A percentile compares a stretch with the other conserved stretches of the same genome.
Conservation (phyloP, 2,329 filamentous ascomycete genomes). For the Bimuria novae-zelandiae region DNA sequence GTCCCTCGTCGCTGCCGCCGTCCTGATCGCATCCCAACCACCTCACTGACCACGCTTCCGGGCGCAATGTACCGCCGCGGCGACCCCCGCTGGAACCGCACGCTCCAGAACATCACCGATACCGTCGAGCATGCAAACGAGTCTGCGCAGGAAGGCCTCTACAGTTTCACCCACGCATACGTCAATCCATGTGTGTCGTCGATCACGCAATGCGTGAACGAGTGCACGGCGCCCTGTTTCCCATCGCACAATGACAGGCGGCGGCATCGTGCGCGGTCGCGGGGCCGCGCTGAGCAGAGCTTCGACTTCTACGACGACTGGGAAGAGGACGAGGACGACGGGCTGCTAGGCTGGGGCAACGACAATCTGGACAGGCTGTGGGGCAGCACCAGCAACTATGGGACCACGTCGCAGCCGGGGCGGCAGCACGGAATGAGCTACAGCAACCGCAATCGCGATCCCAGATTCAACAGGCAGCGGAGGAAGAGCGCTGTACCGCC, state of each 20-base stretch:
- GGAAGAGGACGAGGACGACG: slow-evolving; percentile 70
- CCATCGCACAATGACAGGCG: slow-evolving; percentile 77
- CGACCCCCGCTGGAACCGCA: slow-evolving; percentile 89
- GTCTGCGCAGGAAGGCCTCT: slow-evolving; percentile 87
- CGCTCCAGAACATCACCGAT: slow-evolving; percentile 89
- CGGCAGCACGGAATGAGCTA: slow-evolving; percentile 88
- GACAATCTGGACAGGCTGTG: slow-evolving; percentile 86
- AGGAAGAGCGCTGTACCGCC: slow-evolving; percentile 60
- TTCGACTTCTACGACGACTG: slow-evolving; percentile 99
- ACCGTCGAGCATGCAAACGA: slow-evolving; percentile 91
- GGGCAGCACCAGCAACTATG: slow-evolving; percentile 62
- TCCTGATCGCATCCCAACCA: slow-evolving; percentile 13
- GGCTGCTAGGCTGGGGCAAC: slow-evolving; percentile 74
- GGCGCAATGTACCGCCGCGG: slow-evolving; percentile 61
- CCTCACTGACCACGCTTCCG: slow-evolving; percentile 13
- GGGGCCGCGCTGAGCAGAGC: slow-evolving; percentile 74
- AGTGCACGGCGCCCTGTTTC: slow-evolving; percentile 72
- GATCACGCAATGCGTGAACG: slow-evolving; percentile 67
- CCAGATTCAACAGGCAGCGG: slow-evolving; percentile 39
- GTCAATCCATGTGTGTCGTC: slow-evolving; percentile 77
- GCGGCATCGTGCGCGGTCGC: slow-evolving; percentile 63
- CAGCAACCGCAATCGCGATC: slow-evolving; percentile 64
- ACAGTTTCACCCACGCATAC: slow-evolving; percentile 85
- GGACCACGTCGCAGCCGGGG: slow-evolving; percentile 61
- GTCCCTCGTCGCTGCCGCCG: background rate